These are phyloP conservation scores for Trichoderma brevicompactum DNA, from an alignment of 2,329 filamentous ascomycete genomes.

Conservation along the genomic window DNA sequence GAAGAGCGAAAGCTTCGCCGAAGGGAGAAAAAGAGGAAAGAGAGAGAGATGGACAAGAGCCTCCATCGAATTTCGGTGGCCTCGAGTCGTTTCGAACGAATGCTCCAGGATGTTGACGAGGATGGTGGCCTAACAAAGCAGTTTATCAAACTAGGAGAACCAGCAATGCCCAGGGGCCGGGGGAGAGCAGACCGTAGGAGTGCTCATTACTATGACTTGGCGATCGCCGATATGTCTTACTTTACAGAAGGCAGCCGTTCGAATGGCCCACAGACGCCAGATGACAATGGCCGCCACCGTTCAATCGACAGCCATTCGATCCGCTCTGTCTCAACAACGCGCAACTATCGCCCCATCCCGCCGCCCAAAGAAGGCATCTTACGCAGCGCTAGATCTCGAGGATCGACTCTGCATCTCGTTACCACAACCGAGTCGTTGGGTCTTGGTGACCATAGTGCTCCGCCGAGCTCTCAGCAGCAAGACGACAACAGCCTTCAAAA, in stretches of 20 bases:
- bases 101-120: slow-evolving; percentile 78
- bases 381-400: slow-evolving; percentile 71
- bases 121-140: slow-evolving; percentile 62
- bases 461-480: slow-evolving; percentile 36
- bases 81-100: slow-evolving; percentile 81
- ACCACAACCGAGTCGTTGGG: slow-evolving; percentile 62
- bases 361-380: slow-evolving; percentile 82
- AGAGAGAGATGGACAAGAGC: slow-evolving; percentile 76
- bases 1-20: slow-evolving; percentile 84
- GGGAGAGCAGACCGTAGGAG: slow-evolving; percentile 80
- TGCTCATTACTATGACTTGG: slow-evolving; percentile 66
- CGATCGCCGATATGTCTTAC: slow-evolving; percentile 74
- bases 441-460: slow-evolving; percentile 36
- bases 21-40: slow-evolving; percentile 80
- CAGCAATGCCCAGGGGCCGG: slow-evolving; percentile 63
- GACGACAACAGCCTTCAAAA: slow-evolving; percentile 48
- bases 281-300: slow-evolving; percentile 63
- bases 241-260: slow-evolving; percentile 65
- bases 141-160: slow-evolving; percentile 49
- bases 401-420: slow-evolving; percentile 86
- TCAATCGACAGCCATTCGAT: slow-evolving; percentile 77
- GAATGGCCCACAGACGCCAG: slow-evolving; percentile 39
- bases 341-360: slow-evolving; percentile 73
- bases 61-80: slow-evolving; percentile 84
- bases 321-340: slow-evolving; percentile 76